Percentiles rank a stretch among this genome's conserved stretches.
These are phyloP conservation scores for Botrytis tulipae DNA, from an alignment of 2,329 filamentous ascomycete genomes.

Conservation along the genomic window DNA sequence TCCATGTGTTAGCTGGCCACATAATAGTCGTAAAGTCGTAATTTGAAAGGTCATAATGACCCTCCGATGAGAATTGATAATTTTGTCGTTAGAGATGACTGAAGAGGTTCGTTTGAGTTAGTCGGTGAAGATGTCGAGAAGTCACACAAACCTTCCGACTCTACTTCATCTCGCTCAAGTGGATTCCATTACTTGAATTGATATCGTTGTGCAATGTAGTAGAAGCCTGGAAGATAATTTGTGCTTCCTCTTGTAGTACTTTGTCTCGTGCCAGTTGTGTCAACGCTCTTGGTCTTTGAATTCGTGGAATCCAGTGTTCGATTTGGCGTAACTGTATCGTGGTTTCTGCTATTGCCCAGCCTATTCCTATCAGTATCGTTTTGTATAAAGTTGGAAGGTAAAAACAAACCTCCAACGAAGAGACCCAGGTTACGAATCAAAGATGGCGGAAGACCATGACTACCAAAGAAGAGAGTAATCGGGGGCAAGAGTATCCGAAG, in stretches of 20 bases:
- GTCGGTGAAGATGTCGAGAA: not conserved
- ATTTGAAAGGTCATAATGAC: not conserved
- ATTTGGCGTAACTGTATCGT: slow-evolving; percentile 11
- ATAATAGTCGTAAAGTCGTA: slow-evolving; percentile 7
- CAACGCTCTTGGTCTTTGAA: slow-evolving; percentile 12
- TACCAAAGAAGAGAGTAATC: slow-evolving; percentile 29
- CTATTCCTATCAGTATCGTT: slow-evolving; percentile 13
- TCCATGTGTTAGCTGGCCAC: not conserved
- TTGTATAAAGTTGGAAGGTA: too few species aligned
- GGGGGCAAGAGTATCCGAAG: slow-evolving; percentile 26
- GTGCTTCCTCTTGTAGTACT: not conserved
- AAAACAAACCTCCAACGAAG: slow-evolving; percentile 27
- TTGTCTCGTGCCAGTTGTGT: slow-evolving; percentile 19
- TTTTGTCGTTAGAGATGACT: not conserved
- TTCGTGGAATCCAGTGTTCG: slow-evolving; percentile 16
- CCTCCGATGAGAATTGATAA: not conserved
- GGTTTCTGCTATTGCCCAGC: slow-evolving; percentile 17
- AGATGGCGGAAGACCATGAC: slow-evolving; percentile 31
- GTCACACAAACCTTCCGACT: not conserved
- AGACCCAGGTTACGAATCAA: slow-evolving; percentile 29
- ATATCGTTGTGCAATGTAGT: not conserved
- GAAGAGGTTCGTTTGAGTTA: not conserved
- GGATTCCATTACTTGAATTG: not conserved
- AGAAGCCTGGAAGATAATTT: not conserved
- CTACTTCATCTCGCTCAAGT: not conserved